Evolutionary conservation across 768 basidiomycete species (phyloP).

Genomic region (Russula griseocarnosa): DNA sequence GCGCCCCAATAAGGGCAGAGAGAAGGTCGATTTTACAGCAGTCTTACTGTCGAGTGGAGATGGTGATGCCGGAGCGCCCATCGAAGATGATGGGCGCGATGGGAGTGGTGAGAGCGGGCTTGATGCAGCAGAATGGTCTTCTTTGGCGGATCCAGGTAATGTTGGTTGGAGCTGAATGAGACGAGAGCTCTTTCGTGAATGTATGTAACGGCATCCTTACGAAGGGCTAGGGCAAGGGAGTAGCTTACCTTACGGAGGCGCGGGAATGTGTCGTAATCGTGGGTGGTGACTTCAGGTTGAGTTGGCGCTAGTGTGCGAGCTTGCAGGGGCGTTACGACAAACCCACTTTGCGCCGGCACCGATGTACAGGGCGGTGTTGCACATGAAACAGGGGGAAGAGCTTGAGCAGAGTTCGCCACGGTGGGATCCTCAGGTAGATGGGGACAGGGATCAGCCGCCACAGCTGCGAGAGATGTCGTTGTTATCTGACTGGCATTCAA

Average conservation of each 20-base stretch:
- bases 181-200: slow-evolving; percentile 6
- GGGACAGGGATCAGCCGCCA: not conserved
- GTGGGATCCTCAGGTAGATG: not conserved
- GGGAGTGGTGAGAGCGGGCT: slow-evolving; percentile 23
- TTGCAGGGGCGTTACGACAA: slow-evolving; percentile 15
- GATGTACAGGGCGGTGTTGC: not conserved
- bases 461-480: not conserved
- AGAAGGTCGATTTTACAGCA: slow-evolving; percentile 14
- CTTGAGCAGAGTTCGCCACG: not conserved
- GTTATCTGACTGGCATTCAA: not conserved
- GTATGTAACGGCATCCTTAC: not conserved
- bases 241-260: slow-evolving; percentile 22
- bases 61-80: slow-evolving; percentile 9
- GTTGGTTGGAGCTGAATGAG: slow-evolving; percentile 20
- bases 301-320: slow-evolving; percentile 18
- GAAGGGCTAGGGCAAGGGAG: not conserved
- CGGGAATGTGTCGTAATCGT: slow-evolving; percentile 25
- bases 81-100: slow-evolving; percentile 24
- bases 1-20: slow-evolving; percentile 21
- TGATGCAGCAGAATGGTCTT: slow-evolving; percentile 17
- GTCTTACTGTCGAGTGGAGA: slow-evolving; percentile 1
- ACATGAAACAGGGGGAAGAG: slow-evolving; percentile 4
- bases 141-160: slow-evolving; percentile 4
- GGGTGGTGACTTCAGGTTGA: slow-evolving; percentile 3
- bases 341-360: not conserved